A percentile compares a stretch with the other conserved stretches of the same genome.
phyloP scores from a whole-genome alignment of 148 eudicot species.

The Linanthus parryae region DNA sequence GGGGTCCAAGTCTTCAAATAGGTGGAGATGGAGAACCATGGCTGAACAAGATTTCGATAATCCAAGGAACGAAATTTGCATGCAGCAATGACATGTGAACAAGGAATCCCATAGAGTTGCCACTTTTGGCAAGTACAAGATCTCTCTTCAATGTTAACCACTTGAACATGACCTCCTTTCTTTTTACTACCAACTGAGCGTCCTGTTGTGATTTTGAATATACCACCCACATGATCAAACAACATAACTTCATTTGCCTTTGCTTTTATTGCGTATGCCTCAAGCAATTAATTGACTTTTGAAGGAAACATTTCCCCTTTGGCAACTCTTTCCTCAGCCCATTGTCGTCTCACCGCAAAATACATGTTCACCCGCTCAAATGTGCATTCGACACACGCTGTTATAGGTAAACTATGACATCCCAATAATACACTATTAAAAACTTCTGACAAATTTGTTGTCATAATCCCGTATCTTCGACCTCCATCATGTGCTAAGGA shows the following conservation, averaged over 20 bases:
- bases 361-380: background rate
- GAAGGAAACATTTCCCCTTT: background rate
- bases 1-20: background rate
- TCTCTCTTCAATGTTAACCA: too few relatives aligned
- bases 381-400: background rate
- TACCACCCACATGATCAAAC: background rate
- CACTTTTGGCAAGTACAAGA: too few relatives aligned
- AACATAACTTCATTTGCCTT: background rate
- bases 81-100: too few relatives aligned
- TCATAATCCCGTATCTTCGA: background rate
- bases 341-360: background rate
- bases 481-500: background rate
- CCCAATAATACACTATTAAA: background rate
- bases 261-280: background rate
- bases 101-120: too few relatives aligned
- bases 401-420: background rate
- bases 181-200: background rate
- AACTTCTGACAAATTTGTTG: constrained; percentile 1
- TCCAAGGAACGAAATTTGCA: too few relatives aligned
- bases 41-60: too few relatives aligned
- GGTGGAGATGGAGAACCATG: background rate
- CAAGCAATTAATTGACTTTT: background rate
- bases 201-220: background rate
- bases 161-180: too few relatives aligned
- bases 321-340: background rate